Percentiles rank a stretch among this genome's conserved stretches.
These are phyloP conservation scores for Vararia minispora DNA, from an alignment of 768 basidiomycete genomes.

Conservation along the genomic window DNA sequence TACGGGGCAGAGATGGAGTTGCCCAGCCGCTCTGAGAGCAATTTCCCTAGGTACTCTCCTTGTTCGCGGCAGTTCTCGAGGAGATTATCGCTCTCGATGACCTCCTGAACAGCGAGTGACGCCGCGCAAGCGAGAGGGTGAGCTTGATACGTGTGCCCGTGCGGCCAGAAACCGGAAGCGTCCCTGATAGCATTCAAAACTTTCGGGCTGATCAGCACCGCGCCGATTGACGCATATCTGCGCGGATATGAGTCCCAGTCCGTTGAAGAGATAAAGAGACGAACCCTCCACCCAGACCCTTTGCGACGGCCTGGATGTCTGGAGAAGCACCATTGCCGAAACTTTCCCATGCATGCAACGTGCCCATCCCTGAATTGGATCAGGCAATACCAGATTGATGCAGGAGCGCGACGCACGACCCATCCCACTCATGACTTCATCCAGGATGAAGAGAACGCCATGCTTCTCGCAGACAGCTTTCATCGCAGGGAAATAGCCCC, in stretches of 20 bases:
- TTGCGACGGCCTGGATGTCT: conserved; percentile 83
- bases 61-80: conserved; percentile 49
- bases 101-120: conserved; percentile 69
- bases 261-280: conserved; percentile 13
- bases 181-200: conserved; percentile 60
- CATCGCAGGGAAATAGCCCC: conserved; percentile 81
- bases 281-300: conserved; percentile 84
- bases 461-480: conserved; percentile 71
- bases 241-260: conserved; percentile 1
- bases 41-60: conserved; percentile 44
- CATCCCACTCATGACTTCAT: conserved; percentile 92
- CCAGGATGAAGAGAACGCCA: conserved; percentile 68
- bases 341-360: conserved; percentile 77
- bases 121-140: conserved; percentile 73
- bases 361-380: conserved; percentile 62
- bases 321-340: conserved; percentile 70
- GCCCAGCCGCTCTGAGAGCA: conserved; percentile 46
- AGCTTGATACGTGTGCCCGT: conserved; percentile 82
- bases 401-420: conserved; percentile 44
- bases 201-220: conserved; percentile 62
- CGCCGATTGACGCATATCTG: conserved; percentile 77
- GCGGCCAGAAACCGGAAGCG: conserved; percentile 66
- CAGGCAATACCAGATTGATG: conserved; percentile 1
- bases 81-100: conserved; percentile 60
- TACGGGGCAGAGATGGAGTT: conserved; percentile 51